Evolutionary conservation across 768 basidiomycete species (phyloP).

Genomic region (Erythrobasidium yunnanense): DNA sequence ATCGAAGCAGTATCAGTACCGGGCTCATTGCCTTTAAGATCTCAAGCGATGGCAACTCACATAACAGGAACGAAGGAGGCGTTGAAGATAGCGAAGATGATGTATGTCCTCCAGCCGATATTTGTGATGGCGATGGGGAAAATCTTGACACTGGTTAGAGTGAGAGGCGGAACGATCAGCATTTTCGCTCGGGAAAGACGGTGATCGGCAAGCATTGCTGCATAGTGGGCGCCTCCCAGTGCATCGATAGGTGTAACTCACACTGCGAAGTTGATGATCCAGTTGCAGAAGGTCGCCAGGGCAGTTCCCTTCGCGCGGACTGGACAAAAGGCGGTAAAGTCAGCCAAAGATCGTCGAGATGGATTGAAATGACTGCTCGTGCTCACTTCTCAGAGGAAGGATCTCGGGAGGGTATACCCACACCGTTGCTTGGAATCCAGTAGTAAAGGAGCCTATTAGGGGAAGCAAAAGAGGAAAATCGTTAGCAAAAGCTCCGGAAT

Average conservation of each 20-base stretch:
- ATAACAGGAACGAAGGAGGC: slow-evolving; percentile 8
- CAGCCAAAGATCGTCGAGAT: no score
- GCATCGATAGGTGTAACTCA: background rate
- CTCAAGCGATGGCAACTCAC: background rate
- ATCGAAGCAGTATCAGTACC: background rate
- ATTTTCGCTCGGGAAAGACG: no score
- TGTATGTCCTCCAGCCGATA: slow-evolving; percentile 8
- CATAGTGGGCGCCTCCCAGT: background rate
- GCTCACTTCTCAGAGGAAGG: background rate
- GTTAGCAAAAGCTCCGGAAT: no score
- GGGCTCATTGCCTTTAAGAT: background rate
- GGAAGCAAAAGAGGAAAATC: no score
- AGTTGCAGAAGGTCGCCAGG: slow-evolving; percentile 19
- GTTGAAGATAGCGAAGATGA: slow-evolving; percentile 2
- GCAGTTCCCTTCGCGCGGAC: slow-evolving; percentile 8
- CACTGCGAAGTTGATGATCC: slow-evolving; percentile 7
- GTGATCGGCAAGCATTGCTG: background rate
- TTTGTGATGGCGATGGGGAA: slow-evolving; percentile 10
- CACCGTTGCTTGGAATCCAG: slow-evolving; percentile 7
- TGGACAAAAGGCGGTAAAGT: no score
- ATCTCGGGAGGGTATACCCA: slow-evolving; percentile 16
- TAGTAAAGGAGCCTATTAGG: slow-evolving; percentile 4
- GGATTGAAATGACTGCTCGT: no score
- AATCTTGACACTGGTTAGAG: no score
- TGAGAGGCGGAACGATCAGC: no score